Base-by-base conservation (phyloP, 208 protist genomes). In the Acanthamoeba sp. region DNA sequence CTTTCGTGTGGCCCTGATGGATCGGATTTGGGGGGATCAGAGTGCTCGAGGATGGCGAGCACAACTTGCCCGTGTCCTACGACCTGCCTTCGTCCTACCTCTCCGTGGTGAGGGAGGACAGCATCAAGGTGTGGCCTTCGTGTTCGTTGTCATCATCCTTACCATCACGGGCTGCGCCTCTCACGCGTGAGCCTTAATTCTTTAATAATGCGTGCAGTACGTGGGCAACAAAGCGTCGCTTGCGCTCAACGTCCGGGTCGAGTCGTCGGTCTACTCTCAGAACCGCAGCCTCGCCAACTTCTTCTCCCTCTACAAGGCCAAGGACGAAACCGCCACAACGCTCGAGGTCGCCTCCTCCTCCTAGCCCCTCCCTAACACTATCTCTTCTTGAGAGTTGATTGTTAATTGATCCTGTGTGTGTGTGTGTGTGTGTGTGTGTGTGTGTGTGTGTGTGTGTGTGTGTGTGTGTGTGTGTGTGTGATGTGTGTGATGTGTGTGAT, bases 231-330 rank as follows among this genome's bases (percentile, higher is more conserved):
- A 95, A 32, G 62, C 40, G 40, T 24, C 93, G 14, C 80, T 96
- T 27, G 84, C 93, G 32, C n/a, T 96, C 5, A 78, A 89, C 57
- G 6, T 92, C 1, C 57, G 66, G 16, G 48, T 96, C 4, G 55
- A 55, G 9, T 92, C 71, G 1, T 94, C 73, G 34, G 14, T 96
- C 18, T 95, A 84, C 29, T 57, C 95, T 14, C 95, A 96, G 55
- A 84, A 96, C 22, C 22, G n/a, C 29, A 38, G 50, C 64, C 24
- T 96, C 1, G 91, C 89, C 29, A 76, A n/a, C 29, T 96, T 96
- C 85, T 91, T 91, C 59, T 6, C 34, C 3, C 40, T 34, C 36
- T 87, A 87, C 50, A 45, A 29, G 29, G 22, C 24, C 24, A 57
- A n/a, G 22, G 29, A 62, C 27, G 78, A 87, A 24, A 87, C 45